Evolutionary conservation across 108 stramenopile species (phyloP).

Genomic region (Pseudonitzschia pungens): DNA sequence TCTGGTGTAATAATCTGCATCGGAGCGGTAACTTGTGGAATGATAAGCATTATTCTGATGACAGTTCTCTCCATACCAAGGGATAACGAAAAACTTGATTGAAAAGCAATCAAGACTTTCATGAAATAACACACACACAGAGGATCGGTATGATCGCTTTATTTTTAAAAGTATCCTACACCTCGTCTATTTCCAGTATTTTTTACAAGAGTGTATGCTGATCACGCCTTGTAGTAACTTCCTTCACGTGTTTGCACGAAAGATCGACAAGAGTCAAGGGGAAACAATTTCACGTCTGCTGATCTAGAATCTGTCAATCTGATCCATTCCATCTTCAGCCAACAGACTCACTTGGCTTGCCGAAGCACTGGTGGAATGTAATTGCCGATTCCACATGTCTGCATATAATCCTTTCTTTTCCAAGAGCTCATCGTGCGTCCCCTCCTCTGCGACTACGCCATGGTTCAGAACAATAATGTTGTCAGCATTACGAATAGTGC

Average conservation of each 20-base stretch:
- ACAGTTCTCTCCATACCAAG: constrained; percentile 29
- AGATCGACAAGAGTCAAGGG: too few relatives aligned
- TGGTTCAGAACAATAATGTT: constrained; percentile 95
- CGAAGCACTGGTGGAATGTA: constrained; percentile 12
- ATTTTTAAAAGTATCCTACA: too few relatives aligned
- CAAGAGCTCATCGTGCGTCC: constrained; percentile 94
- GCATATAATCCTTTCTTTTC: constrained; percentile 78
- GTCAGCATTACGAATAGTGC: constrained; percentile 94
- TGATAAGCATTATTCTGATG: constrained; percentile 33
- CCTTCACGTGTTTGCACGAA: background rate
- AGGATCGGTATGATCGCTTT: too few relatives aligned
- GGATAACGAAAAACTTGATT: constrained; percentile 12
- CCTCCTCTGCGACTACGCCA: constrained; percentile 91
- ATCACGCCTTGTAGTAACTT: background rate
- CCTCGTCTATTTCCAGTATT: too few relatives aligned
- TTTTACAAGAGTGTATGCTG: background rate
- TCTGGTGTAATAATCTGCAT: constrained; percentile 29
- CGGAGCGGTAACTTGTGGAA: constrained; percentile 29
- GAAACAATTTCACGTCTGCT: background rate
- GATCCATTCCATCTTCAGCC: background rate
- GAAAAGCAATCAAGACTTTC: too few relatives aligned
- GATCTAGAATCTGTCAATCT: background rate
- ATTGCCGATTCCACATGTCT: constrained; percentile 11
- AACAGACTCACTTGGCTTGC: constrained; percentile 7
- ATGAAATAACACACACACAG: too few relatives aligned